Percentiles rank a stretch among this genome's conserved stretches.
These are phyloP conservation scores for Gleditsia sinensis DNA, from an alignment of 306 rosid genomes.

Conservation along the genomic window DNA sequence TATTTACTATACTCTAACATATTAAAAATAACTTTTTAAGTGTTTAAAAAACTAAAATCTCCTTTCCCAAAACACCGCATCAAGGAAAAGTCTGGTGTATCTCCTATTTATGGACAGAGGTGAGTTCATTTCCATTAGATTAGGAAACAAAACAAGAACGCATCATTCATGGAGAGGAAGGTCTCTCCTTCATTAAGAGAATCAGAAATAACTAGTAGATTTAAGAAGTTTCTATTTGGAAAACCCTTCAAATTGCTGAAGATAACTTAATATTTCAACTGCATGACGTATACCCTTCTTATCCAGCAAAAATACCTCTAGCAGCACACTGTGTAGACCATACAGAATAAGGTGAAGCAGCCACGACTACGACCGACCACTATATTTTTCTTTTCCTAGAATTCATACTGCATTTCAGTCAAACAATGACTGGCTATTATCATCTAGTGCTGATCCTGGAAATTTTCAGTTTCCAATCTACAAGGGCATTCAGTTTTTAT, in stretches of 20 bases:
- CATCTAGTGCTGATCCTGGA: neutral
- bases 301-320: neutral
- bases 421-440: neutral
- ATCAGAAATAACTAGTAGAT: neutral
- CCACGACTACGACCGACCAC: neutral
- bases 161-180: neutral
- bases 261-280: neutral
- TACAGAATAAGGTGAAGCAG: neutral
- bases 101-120: neutral
- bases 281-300: too few relatives aligned
- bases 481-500: too few relatives aligned
- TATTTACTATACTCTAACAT: too few relatives aligned
- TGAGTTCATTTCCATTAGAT: neutral
- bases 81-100: neutral
- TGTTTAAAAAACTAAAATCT: too few relatives aligned
- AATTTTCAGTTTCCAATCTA: neutral
- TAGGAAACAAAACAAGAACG: neutral
- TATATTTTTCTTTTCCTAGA: neutral
- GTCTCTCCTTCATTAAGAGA: neutral
- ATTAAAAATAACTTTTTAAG: too few relatives aligned
- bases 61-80: too few relatives aligned
- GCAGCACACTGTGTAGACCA: neutral
- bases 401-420: neutral
- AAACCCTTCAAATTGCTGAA: neutral
- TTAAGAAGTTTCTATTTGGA: neutral